Evolutionary conservation across 1,139 yeast species (phyloP), one percentile per base, ranked within the genome.

Genomic region (Zygoascus sp.): DNA sequence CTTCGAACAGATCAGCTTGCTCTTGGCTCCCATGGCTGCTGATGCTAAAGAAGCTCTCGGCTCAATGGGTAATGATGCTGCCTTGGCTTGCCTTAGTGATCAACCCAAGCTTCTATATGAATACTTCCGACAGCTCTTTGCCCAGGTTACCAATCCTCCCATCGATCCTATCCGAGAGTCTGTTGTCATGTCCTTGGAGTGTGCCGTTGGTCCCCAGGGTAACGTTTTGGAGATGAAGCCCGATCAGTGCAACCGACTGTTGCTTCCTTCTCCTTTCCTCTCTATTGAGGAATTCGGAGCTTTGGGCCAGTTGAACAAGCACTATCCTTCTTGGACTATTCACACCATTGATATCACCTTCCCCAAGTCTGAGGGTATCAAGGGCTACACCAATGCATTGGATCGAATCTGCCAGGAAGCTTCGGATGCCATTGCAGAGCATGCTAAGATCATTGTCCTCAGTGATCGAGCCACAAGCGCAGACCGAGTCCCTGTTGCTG

Each of bases 101-200:
- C 95, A 89, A 68, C 97, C 98, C 43, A 84, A 84, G 58, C 73
- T 92, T 56, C 73, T 88, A 56, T 92, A 85, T 66, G 98, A 92
- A 63, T 92, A 92, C 71, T 92, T 92, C 76, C 83, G 96, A 63
- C 96, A 92, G 68, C 77, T 92, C 61, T 92, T 92, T 69, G 98
- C 98, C 35, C 98, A 92, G 71, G 98, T 92, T 49, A 92, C 98
- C 37, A 92, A 92, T 69, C 98, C 98, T 51, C 98, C 98, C 49
- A 92, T 92, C 63, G 98, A 92, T 67, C 97, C 98, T 45, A 92
- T 92, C 59, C 83, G 98, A 67, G 98, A 92, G 70, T 82, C 84
- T 53, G 87, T 92, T 59, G 97, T 92, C 64, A 92, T 92, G 98
- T 87, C 96, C 15, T 76, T 92, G 59, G 97, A 90, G 66, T 92